Percentiles rank a stretch among this genome's conserved stretches.
Evolutionary conservation across 2,329 filamentous ascomycete genomes (phyloP).

Genomic region (Didymosphaeria variabile): DNA sequence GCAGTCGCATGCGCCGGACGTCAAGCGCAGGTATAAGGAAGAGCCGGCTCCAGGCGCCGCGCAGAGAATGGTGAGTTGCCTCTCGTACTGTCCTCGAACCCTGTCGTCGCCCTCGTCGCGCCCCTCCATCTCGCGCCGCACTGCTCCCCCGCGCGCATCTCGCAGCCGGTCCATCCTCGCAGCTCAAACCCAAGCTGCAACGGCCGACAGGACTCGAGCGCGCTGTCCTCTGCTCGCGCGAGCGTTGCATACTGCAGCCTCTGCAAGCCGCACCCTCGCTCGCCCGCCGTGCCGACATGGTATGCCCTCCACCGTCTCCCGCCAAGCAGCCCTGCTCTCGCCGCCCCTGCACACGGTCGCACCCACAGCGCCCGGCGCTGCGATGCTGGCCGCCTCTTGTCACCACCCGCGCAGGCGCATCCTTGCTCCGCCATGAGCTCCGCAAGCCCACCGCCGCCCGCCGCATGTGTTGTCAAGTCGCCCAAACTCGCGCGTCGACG

Average conservation of each 20-base stretch:
- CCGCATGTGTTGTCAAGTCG: slow-evolving; percentile 45
- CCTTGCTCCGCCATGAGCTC: slow-evolving; percentile 40
- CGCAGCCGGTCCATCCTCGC: slow-evolving; percentile 24
- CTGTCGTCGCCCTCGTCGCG: slow-evolving; percentile 21
- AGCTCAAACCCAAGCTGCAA: too few relatives aligned
- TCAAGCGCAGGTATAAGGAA: slow-evolving; percentile 56
- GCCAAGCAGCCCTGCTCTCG: slow-evolving; percentile 47
- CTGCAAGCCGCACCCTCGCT: slow-evolving; percentile 50
- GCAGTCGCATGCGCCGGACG: slow-evolving; percentile 52
- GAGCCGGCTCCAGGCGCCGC: slow-evolving; percentile 55
- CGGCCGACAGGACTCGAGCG: slow-evolving; percentile 2
- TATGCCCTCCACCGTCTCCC: slow-evolving; percentile 51
- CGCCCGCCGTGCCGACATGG: slow-evolving; percentile 52
- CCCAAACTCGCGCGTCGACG: slow-evolving; percentile 24
- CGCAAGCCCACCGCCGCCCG: slow-evolving; percentile 40
- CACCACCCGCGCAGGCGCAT: slow-evolving; percentile 42
- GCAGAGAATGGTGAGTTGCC: slow-evolving; percentile 53
- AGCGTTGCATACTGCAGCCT: slow-evolving; percentile 51
- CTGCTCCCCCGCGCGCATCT: slow-evolving; percentile 28
- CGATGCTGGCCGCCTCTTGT: slow-evolving; percentile 34
- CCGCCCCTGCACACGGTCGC: slow-evolving; percentile 36
- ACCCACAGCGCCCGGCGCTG: slow-evolving; percentile 25
- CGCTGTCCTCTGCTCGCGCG: slow-evolving; percentile 41
- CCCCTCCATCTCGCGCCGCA: slow-evolving; percentile 24
- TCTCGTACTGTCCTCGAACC: slow-evolving; percentile 33